A percentile compares a stretch with the other conserved stretches of the same genome.
These are phyloP conservation scores for Pythium brachiatum DNA, from an alignment of 352 stramenopile species.

Conservation along the genomic window DNA sequence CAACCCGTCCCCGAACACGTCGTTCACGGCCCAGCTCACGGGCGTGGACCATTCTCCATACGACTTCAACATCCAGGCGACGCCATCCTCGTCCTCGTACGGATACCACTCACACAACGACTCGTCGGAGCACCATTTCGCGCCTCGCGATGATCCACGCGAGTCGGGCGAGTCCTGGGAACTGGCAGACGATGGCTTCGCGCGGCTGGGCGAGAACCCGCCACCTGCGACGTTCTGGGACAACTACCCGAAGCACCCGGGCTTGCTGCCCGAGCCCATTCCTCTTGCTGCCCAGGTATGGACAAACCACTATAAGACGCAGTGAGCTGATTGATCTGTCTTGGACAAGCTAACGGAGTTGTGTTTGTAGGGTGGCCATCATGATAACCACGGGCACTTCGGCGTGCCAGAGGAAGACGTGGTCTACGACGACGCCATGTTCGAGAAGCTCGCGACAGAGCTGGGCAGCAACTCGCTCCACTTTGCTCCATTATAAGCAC, in stretches of 20 bases:
- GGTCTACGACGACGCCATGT: conserved; percentile 42
- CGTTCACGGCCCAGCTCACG: conserved; percentile 26
- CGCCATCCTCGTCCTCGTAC: conserved; percentile 11
- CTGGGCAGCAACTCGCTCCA: conserved; percentile 37
- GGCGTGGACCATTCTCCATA: conserved; percentile 21
- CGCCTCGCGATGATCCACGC: conserved; percentile 20
- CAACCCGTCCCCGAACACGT: conserved; percentile 7
- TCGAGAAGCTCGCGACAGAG: conserved; percentile 41
- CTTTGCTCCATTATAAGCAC: conserved; percentile 39
- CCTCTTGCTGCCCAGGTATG: conserved; percentile 20
- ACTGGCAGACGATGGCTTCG: conserved; percentile 23
- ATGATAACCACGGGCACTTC: conserved; percentile 27
- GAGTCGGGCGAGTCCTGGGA: conserved; percentile 35
- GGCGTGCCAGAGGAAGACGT: conserved; percentile 32
- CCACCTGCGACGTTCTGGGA: conserved; percentile 42
- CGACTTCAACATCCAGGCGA: conserved; percentile 26
- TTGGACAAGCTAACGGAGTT: not conserved
- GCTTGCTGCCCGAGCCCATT: conserved; percentile 30
- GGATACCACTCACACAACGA: conserved; percentile 17
- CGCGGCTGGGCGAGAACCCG: conserved; percentile 39
- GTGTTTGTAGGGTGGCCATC: conserved; percentile 27
- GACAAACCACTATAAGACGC: not conserved
- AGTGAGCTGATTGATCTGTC: too few relatives aligned
- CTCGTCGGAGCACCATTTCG: conserved; percentile 20
- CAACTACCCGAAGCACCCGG: conserved; percentile 37